These are phyloP conservation scores for Tylopilus sp. DNA, from an alignment of 768 basidiomycete species.

Conservation along the genomic window DNA sequence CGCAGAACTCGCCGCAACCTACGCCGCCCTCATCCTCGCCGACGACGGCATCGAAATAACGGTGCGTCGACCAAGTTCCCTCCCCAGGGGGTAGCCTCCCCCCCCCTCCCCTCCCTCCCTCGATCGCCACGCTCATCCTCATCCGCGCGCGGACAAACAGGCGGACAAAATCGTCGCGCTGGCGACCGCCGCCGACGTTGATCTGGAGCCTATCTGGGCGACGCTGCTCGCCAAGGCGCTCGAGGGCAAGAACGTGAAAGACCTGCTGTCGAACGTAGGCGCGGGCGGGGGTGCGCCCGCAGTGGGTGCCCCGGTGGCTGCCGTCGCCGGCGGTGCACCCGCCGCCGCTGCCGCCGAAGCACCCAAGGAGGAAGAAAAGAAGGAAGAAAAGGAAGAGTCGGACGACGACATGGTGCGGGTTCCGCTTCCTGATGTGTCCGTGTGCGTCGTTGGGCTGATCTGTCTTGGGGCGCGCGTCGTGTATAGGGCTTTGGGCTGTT, in stretches of 20 bases:
- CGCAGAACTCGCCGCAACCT: constrained; percentile 86
- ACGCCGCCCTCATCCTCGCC: constrained; percentile 97
- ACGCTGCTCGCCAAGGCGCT: constrained; percentile 95
- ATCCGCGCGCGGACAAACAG: constrained; percentile 40
- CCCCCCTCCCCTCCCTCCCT: too few relatives aligned
- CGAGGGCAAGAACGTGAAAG: constrained; percentile 97
- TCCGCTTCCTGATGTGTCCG: background rate
- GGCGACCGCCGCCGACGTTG: constrained; percentile 77
- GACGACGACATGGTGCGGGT: constrained; percentile 6
- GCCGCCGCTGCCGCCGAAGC: constrained; percentile 71
- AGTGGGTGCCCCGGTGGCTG: constrained; percentile 49
- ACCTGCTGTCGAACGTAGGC: constrained; percentile 92
- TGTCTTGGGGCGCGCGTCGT: background rate
- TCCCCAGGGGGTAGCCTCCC: too few relatives aligned
- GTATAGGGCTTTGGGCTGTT: constrained; percentile 91
- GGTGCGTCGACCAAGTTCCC: constrained; percentile 58
- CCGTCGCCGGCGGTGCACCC: constrained; percentile 54
- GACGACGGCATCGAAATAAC: constrained; percentile 98
- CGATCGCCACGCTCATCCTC: too few relatives aligned
- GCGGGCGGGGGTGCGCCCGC: constrained; percentile 86
- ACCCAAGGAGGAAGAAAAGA: constrained; percentile 77
- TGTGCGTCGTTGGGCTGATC: background rate
- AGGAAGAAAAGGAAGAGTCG: constrained; percentile 86
- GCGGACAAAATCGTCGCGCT: constrained; percentile 90
- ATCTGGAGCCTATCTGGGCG: constrained; percentile 97